Evolutionary conservation across 129 eudicot genomes (phyloP), one percentile per base, ranked within the genome.

Genomic region (Ambrosia trifida): DNA sequence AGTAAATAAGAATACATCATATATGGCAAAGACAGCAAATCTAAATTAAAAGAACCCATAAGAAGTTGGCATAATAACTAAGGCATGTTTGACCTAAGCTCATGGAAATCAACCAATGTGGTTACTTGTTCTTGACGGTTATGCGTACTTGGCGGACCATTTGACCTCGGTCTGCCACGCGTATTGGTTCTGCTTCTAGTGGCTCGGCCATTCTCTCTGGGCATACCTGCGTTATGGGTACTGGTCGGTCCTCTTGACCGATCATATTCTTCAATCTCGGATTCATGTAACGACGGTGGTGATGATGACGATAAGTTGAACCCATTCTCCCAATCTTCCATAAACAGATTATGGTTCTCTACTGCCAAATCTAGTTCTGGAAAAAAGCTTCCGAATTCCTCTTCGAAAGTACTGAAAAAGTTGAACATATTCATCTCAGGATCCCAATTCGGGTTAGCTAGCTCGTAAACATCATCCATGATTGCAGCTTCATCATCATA

Each of bases 371-470:
- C 76, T 1, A 70, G 1, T 3, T 50, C 76, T 8, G 81, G 4
- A 33, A 69, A 41, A 40, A 62, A 14, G 30, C 65, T 77, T 20
- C 43, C 66, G 24, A 70, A 28, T 16, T 62, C 76, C 2, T 47
- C 10, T 40, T 63, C 81, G 2, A 62, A 76, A 11, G 62, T 11
- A n/a, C 13, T 60, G n/a, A 76, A 30, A 4, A 60, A 36, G 38
- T 59, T 59, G 41, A 32, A 11, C 16, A 61, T 50, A 31, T 62
- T 53, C 58, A 69, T 17, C 40, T 70, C 72, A 32, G 64, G 10
- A 36, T 77, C 81, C 76, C 58, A 70, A 18, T 61, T 70, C 3
- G 81, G 81, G 70, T 38, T 62, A 43, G 66, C 47, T 8, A 77
- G 56, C 13, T 77, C 72, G 18, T 18, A 61, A 31, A 69, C 41